Evolutionary conservation across 164 flowering plant species (phyloP).

Genomic region (Stephania yunnanensis): DNA sequence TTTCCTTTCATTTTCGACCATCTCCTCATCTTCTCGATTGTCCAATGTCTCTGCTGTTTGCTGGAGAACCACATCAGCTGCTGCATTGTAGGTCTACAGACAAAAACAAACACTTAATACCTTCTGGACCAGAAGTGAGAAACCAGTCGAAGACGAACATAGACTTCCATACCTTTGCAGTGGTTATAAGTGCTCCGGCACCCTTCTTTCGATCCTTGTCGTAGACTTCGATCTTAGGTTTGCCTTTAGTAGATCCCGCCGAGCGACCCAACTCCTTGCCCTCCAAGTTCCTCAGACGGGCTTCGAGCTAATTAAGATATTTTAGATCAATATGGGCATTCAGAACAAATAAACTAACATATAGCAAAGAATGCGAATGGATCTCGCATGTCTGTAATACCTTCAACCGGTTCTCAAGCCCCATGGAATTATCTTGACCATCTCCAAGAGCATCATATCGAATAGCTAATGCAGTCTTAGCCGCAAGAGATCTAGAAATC

Average conservation of each 20-base stretch:
- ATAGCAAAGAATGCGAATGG: not conserved
- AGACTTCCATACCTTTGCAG: slow-evolving; percentile 64
- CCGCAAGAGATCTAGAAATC: slow-evolving; percentile 87
- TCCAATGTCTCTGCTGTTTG: slow-evolving; percentile 10
- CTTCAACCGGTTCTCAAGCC: slow-evolving; percentile 72
- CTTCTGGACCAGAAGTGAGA: not conserved
- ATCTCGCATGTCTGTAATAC: slow-evolving; percentile 12
- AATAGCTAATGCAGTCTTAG: slow-evolving; percentile 79
- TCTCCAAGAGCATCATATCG: slow-evolving; percentile 96
- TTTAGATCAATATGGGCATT: not conserved
- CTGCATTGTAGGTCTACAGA: slow-evolving; percentile 65
- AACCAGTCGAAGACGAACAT: not conserved
- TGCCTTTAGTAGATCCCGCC: slow-evolving; percentile 91
- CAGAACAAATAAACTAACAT: not conserved
- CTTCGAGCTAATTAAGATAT: slow-evolving; percentile 55
- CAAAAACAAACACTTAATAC: not conserved
- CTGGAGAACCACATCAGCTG: slow-evolving; percentile 59
- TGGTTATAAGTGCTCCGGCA: slow-evolving; percentile 56
- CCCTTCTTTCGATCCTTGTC: slow-evolving; percentile 83
- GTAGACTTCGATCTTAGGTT: slow-evolving; percentile 78
- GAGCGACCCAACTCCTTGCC: slow-evolving; percentile 74
- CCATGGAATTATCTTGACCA: slow-evolving; percentile 67
- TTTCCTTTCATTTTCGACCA: slow-evolving; percentile 25
- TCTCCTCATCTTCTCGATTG: slow-evolving; percentile 6
- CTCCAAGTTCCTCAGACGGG: slow-evolving; percentile 75